Base-by-base conservation (phyloP, 1,139 yeast genomes). In the Nakaseomyces sp. region DNA sequence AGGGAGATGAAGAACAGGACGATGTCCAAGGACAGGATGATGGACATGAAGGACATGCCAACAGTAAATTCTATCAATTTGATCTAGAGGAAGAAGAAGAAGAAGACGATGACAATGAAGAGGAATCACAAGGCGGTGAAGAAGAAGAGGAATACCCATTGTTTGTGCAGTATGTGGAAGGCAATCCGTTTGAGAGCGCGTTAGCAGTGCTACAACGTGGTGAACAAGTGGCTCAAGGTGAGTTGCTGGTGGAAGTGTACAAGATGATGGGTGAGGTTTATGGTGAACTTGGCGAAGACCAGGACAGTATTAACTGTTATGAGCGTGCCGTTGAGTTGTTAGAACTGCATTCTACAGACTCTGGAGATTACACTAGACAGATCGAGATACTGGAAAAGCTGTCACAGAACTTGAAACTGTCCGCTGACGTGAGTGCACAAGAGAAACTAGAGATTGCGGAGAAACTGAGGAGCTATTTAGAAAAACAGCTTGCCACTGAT, bases 241-340 rank as follows among this genome's bases (percentile, higher is more conserved):
- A 43, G 18, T 33, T 36, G n/a, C 20, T 48, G 17, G 39, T 47
- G 17, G 45, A 41, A 4, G 29, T 35, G 18, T 30, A 37, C 16
- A 35, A 42, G 19, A 19, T 33, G 48, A 44, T 18, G 44, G 44
- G 13, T 1, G 65, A 79, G 31, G 31, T 25, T 4, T 26, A 25
- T 26, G 32, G 28, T 13, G 30, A 86, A 61, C 85, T 95, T 0
- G 76, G 81, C 0, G 68, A 66, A 19, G 96, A 88, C 60, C 74
- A 85, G 46, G 40, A 26, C 66, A 69, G 40, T 65, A 73, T 12
- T 70, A 86, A 43, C 70, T 35, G 38, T 13, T 35, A 35, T 16
- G 38, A 35, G 12, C 26, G 38, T 13, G 38, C 38, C 4, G 18
- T 35, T 22, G 38, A 35, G n/a, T 18, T 35, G 8, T 10, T 35